Evolutionary conservation across 192 early-diverging fungal species (phyloP).

Genomic region (Rhizoclosmatium globosum): DNA sequence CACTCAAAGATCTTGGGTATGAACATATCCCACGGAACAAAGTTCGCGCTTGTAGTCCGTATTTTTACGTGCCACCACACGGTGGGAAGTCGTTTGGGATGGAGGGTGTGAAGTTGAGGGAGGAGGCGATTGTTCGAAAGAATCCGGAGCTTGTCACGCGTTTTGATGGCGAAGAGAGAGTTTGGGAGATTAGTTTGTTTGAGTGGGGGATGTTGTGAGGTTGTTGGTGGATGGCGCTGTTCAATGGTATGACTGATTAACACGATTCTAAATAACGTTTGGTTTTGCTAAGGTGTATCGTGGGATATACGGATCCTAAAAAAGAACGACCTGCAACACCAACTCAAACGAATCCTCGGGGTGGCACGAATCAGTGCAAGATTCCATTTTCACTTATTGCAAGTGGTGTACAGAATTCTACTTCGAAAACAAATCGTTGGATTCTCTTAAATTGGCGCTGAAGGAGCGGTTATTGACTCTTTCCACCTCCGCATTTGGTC

Average conservation of each 20-base stretch:
- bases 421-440: too few species aligned
- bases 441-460: too few species aligned
- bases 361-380: too few species aligned
- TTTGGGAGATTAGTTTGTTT: background rate
- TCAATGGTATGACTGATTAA: too few species aligned
- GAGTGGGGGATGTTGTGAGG: background rate
- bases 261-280: too few species aligned
- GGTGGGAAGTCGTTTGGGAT: background rate
- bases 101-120: background rate
- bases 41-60: slow-evolving; percentile 19
- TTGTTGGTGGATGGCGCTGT: background rate
- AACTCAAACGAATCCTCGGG: too few species aligned
- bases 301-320: too few species aligned
- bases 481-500: background rate
- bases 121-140: background rate
- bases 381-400: too few species aligned
- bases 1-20: slow-evolving; percentile 4
- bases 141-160: background rate
- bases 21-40: slow-evolving; percentile 1
- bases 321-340: too few species aligned
- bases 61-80: slow-evolving; percentile 9
- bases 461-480: too few species aligned
- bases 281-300: too few species aligned
- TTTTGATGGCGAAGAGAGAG: background rate
- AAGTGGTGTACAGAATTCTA: too few species aligned